phyloP scores from a whole-genome alignment of 805 yeast species.

The Ogataea trehalophila region DNA sequence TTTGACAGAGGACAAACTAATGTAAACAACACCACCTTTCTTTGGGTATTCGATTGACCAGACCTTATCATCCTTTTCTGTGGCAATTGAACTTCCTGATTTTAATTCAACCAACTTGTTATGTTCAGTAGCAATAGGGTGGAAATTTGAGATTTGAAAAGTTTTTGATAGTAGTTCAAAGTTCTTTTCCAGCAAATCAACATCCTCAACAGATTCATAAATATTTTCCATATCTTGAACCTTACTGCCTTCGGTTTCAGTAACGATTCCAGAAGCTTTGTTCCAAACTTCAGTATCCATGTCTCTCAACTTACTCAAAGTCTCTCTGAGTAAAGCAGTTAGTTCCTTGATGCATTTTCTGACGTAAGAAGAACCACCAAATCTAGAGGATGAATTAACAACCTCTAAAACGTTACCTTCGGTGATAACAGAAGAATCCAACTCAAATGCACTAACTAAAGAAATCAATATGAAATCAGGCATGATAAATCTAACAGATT shows the following conservation, averaged over 20 bases:
- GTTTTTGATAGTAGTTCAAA: constrained; percentile 13
- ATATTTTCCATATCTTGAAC: constrained; percentile 5
- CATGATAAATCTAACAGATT: constrained; percentile 78
- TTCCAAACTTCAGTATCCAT: constrained; percentile 34
- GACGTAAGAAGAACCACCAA: constrained; percentile 35
- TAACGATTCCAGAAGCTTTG: constrained; percentile 24
- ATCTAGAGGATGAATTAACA: constrained; percentile 43
- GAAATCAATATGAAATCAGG: constrained; percentile 71
- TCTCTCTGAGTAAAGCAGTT: constrained; percentile 49
- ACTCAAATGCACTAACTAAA: constrained; percentile 34
- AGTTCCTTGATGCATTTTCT: constrained; percentile 52
- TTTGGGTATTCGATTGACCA: constrained; percentile 20
- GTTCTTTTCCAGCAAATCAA: constrained; percentile 18
- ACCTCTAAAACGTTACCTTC: constrained; percentile 49
- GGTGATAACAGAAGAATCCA: constrained; percentile 46
- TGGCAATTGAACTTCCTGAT: background rate
- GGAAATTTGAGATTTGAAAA: constrained; percentile 1
- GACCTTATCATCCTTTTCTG: background rate
- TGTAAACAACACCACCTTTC: constrained; percentile 12
- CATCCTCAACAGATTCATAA: constrained; percentile 21
- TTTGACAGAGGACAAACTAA: constrained; percentile 7
- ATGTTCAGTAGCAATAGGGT: background rate
- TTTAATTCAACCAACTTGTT: background rate
- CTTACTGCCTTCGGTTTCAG: constrained; percentile 18
- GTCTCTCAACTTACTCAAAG: constrained; percentile 31